Evolutionary conservation across 2,329 filamentous ascomycete genomes (phyloP).

Genomic region (Claviceps arundinis): DNA sequence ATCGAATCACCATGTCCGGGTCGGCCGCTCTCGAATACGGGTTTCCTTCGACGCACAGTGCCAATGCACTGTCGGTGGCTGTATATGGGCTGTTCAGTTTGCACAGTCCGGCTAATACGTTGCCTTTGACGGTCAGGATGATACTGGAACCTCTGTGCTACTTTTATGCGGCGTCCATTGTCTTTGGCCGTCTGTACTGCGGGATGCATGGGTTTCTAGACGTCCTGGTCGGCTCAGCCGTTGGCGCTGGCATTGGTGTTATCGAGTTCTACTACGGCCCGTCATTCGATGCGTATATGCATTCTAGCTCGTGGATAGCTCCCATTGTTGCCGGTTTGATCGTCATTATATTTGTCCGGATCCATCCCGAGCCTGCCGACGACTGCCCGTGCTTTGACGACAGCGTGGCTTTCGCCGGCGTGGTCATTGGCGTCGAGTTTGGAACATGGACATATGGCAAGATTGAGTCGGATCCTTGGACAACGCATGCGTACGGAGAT

Average conservation of each 20-base stretch:
- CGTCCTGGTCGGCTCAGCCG: constrained; percentile 63
- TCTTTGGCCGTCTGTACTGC: constrained; percentile 85
- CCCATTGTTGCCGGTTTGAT: constrained; percentile 50
- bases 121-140: constrained; percentile 44
- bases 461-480: constrained; percentile 32
- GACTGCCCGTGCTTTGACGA: constrained; percentile 97
- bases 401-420: constrained; percentile 83
- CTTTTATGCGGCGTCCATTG: constrained; percentile 78
- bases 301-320: constrained; percentile 48
- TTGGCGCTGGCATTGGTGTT: constrained; percentile 55
- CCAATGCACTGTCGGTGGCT: constrained; percentile 90
- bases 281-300: constrained; percentile 57
- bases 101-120: constrained; percentile 47
- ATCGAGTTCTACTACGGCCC: constrained; percentile 48
- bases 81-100: constrained; percentile 68
- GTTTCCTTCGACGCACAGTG: constrained; percentile 92
- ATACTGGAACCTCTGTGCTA: constrained; percentile 58
- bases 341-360: constrained; percentile 65
- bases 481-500: constrained; percentile 28
- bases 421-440: constrained; percentile 71
- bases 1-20: constrained; percentile 94
- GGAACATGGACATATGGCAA: constrained; percentile 72
- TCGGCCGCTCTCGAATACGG: constrained; percentile 92
- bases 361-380: constrained; percentile 91
- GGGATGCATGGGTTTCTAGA: constrained; percentile 98